Conservation (phyloP, 352 stramenopile genomes). For the Thraustotheca clavata region DNA sequence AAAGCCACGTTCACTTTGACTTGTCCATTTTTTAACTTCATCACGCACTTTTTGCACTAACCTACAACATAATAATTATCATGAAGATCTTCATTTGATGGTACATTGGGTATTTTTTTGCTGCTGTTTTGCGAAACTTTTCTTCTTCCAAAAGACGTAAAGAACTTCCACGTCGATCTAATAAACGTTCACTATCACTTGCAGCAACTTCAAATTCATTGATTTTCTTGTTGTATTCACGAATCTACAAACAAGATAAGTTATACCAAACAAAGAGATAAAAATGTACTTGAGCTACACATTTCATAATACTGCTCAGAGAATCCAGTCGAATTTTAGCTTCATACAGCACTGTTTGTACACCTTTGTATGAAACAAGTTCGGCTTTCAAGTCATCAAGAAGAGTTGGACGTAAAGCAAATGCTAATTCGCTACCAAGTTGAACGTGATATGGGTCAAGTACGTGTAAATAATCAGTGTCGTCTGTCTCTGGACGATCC, state of each 20-base stretch:
- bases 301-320: constrained; percentile 69
- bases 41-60: constrained; percentile 32
- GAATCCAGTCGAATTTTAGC: constrained; percentile 56
- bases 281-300: constrained; percentile 17
- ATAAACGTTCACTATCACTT: constrained; percentile 62
- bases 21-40: constrained; percentile 63
- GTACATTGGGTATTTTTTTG: constrained; percentile 49
- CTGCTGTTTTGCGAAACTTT: constrained; percentile 58
- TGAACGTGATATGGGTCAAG: constrained; percentile 45
- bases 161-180: constrained; percentile 42
- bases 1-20: constrained; percentile 65
- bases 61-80: constrained; percentile 29
- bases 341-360: constrained; percentile 39
- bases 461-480: constrained; percentile 35
- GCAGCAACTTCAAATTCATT: constrained; percentile 57
- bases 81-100: background rate
- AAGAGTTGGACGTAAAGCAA: constrained; percentile 31
- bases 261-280: background rate
- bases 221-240: constrained; percentile 69
- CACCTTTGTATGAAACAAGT: constrained; percentile 35
- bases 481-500: background rate
- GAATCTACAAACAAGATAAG: constrained; percentile 26
- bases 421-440: constrained; percentile 36
- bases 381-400: constrained; percentile 36
- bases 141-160: constrained; percentile 67